A percentile compares a stretch with the other conserved stretches of the same genome.
Conservation (phyloP, 352 stramenopile genomes). For the Phytophthora sp. region DNA sequence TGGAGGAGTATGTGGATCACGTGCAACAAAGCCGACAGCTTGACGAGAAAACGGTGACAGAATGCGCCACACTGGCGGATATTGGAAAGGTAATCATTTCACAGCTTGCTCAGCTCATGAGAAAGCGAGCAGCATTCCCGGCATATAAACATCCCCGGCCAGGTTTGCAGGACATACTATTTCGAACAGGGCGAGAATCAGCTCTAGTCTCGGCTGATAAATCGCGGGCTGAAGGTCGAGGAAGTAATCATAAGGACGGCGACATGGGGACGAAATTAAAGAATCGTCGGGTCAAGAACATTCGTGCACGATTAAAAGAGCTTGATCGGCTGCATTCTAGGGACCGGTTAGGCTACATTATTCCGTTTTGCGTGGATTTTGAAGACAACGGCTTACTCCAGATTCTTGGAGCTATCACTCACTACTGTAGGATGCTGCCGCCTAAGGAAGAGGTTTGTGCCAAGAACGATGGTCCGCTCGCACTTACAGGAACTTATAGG, state of each 20-base stretch:
- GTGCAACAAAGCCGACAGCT: conserved; percentile 8
- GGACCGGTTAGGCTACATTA: conserved; percentile 59
- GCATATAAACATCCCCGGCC: conserved; percentile 52
- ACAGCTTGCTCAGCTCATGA: conserved; percentile 43
- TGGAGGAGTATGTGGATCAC: conserved; percentile 64
- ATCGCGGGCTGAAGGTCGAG: too few relatives aligned
- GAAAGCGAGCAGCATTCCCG: conserved; percentile 45
- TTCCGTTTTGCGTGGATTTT: conserved; percentile 75
- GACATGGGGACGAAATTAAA: conserved; percentile 44
- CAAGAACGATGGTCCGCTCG: neutral
- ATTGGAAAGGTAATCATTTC: conserved; percentile 41
- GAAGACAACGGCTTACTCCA: conserved; percentile 47
- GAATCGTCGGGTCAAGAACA: conserved; percentile 64
- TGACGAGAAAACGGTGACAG: neutral
- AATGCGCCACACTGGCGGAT: conserved; percentile 24
- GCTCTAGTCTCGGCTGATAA: conserved; percentile 19
- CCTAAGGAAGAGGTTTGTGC: neutral
- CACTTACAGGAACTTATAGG: conserved; percentile 5
- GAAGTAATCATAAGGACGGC: conserved; percentile 14
- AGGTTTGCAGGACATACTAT: conserved; percentile 61
- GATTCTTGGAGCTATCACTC: conserved; percentile 38
- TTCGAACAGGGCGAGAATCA: conserved; percentile 43
- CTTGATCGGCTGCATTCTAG: conserved; percentile 38
- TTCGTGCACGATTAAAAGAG: conserved; percentile 51
- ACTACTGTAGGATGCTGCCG: conserved; percentile 28